Conservation (phyloP, 495 filamentous ascomycete genomes). For the Chaetomium tenue region DNA sequence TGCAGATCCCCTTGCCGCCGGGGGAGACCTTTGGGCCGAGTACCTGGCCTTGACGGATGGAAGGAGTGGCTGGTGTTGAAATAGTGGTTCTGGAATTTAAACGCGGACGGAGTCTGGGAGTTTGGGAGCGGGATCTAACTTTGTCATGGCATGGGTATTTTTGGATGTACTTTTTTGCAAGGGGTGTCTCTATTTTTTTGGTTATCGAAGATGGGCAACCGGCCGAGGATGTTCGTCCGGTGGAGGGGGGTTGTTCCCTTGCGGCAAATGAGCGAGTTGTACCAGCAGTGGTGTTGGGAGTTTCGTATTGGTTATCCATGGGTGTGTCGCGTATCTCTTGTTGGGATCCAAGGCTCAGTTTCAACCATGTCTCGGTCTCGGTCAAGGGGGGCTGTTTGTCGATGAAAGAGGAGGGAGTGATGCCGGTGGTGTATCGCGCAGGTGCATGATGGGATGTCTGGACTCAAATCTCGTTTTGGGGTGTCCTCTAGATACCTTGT, state of each 20-base stretch:
- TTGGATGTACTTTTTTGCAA: background rate
- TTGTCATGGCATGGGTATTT: constrained; percentile 1
- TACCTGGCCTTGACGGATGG: constrained; percentile 36
- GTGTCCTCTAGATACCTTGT: background rate
- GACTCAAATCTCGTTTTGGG: background rate
- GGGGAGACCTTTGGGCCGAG: constrained; percentile 50
- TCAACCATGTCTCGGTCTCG: background rate
- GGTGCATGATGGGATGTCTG: background rate
- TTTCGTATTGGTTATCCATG: background rate
- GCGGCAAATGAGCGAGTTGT: background rate
- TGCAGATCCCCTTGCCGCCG: constrained; percentile 36
- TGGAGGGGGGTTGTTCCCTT: background rate
- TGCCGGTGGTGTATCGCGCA: background rate
- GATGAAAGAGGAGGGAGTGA: background rate
- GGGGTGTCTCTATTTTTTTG: background rate
- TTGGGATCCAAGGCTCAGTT: background rate
- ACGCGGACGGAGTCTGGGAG: constrained; percentile 5
- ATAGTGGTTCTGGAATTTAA: background rate
- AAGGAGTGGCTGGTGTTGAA: too few relatives aligned
- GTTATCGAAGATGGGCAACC: background rate
- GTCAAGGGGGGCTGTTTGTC: background rate
- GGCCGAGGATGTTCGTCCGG: background rate
- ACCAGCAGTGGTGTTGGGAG: constrained; percentile 16
- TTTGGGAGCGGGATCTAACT: background rate
- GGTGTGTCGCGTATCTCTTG: background rate